phyloP scores from a whole-genome alignment of 495 filamentous ascomycete species.

The Hypoxylon subgilvum region DNA sequence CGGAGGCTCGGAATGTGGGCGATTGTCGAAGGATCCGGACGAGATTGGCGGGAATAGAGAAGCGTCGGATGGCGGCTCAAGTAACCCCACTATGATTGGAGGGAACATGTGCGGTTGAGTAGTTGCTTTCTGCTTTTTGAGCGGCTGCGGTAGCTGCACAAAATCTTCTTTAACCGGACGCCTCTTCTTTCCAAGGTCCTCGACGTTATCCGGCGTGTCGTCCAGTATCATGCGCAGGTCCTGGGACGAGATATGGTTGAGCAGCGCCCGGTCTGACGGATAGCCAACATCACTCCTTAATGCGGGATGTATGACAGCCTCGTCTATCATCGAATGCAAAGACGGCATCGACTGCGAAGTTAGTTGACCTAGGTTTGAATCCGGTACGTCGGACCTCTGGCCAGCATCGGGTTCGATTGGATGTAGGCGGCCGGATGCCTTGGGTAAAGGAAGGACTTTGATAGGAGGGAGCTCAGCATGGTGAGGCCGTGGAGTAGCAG shows the following conservation, averaged over 20 bases:
- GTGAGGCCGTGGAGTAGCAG: conserved; percentile 42
- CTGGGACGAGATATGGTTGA: conserved; percentile 46
- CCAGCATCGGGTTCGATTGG: conserved; percentile 54
- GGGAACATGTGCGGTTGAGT: conserved; percentile 54
- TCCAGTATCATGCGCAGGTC: conserved; percentile 56
- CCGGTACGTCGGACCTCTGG: conserved; percentile 45
- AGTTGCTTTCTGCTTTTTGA: conserved; percentile 61
- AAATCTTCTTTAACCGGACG: conserved; percentile 59
- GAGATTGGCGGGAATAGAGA: conserved; percentile 76
- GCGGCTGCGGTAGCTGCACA: conserved; percentile 61
- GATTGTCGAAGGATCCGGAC: conserved; percentile 56
- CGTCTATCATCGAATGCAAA: conserved; percentile 43
- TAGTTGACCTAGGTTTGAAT: conserved; percentile 31
- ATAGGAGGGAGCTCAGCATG: conserved; percentile 55
- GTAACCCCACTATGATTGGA: conserved; percentile 75
- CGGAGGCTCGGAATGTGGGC: conserved; percentile 40
- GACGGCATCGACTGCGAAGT: conserved; percentile 46
- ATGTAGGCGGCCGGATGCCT: conserved; percentile 48
- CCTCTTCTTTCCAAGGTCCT: conserved; percentile 56
- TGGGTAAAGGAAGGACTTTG: conserved; percentile 46
- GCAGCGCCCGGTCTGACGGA: conserved; percentile 32
- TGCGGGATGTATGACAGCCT: conserved; percentile 10
- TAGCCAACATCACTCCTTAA: conserved; percentile 28
- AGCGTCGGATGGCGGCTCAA: conserved; percentile 76
- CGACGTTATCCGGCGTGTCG: conserved; percentile 42